phyloP scores from a whole-genome alignment of 2,329 filamentous ascomycete species.

The Thielaviopsis punctulata region DNA sequence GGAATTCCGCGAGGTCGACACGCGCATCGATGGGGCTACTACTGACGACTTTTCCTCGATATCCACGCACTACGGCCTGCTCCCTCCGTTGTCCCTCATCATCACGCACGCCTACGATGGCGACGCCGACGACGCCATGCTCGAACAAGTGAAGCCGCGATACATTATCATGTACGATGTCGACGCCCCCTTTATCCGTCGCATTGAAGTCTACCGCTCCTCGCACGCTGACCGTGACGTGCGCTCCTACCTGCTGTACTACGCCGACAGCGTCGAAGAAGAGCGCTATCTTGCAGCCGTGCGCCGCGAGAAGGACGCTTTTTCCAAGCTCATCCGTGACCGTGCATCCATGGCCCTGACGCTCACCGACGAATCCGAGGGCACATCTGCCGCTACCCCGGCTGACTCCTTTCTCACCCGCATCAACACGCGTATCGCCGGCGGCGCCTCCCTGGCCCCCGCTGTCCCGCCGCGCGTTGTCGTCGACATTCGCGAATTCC shows the following conservation, averaged over 20 bases:
- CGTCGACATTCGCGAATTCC: conserved; percentile 90
- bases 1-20: conserved; percentile 36
- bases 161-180: conserved; percentile 99
- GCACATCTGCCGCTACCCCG: conserved; percentile 54
- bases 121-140: conserved; percentile 88
- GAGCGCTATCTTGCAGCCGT: conserved; percentile 81
- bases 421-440: conserved; percentile 90
- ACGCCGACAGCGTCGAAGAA: conserved; percentile 86
- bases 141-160: conserved; percentile 81
- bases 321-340: conserved; percentile 87
- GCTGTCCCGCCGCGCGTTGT: conserved; percentile 76
- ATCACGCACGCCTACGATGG: conserved; percentile 88
- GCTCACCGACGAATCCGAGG: conserved; percentile 55
- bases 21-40: conserved; percentile 58
- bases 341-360: conserved; percentile 84
- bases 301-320: conserved; percentile 89
- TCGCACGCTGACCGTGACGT: conserved; percentile 82
- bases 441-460: conserved; percentile 50
- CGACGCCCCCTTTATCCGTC: conserved; percentile 80
- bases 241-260: conserved; percentile 92
- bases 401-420: conserved; percentile 62
- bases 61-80: conserved; percentile 83
- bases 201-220: conserved; percentile 89
- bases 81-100: conserved; percentile 77
- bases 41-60: conserved; percentile 81